phyloP scores from a whole-genome alignment of 345 rosid species.

The Sonneratia caseolaris region DNA sequence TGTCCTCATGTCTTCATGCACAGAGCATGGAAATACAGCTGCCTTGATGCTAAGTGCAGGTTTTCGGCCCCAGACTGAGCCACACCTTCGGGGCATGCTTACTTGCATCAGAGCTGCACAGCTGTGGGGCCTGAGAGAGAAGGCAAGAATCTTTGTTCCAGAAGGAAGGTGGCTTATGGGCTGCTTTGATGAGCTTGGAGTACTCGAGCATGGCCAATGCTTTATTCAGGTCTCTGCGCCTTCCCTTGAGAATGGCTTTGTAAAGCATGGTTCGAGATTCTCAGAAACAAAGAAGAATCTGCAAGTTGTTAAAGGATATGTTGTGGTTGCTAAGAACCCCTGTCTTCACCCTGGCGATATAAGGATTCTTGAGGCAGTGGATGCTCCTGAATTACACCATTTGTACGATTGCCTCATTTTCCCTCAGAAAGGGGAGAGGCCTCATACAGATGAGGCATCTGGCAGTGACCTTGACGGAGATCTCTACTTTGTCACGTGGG shows the following conservation, averaged over 20 bases:
- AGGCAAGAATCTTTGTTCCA: conserved; percentile 71
- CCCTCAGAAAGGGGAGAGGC: conserved; percentile 87
- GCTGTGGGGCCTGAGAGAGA: conserved; percentile 79
- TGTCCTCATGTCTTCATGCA: conserved; percentile 66
- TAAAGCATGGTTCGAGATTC: conserved; percentile 69
- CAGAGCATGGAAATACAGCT: conserved; percentile 64
- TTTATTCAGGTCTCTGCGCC: conserved; percentile 79
- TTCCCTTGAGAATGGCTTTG: conserved; percentile 57
- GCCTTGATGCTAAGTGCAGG: conserved; percentile 94
- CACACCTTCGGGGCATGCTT: conserved; percentile 79
- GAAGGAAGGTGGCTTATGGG: conserved; percentile 94
- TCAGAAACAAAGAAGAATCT: conserved; percentile 38
- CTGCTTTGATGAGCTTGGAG: conserved; percentile 73
- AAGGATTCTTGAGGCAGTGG: conserved; percentile 87
- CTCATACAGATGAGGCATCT: conserved; percentile 86
- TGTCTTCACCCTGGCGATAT: conserved; percentile 95
- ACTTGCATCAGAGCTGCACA: conserved; percentile 79
- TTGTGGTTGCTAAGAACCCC: conserved; percentile 77
- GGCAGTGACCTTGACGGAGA: conserved; percentile 99
- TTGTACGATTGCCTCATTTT: conserved; percentile 78
- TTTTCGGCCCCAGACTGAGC: conserved; percentile 64
- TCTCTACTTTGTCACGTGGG: conserved; percentile 87
- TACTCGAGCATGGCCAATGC: conserved; percentile 82
- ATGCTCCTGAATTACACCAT: conserved; percentile 58
- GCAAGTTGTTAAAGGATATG: conserved; percentile 52